Conservation (phyloP, 805 yeast species). For the Ogataea pilisensis region DNA sequence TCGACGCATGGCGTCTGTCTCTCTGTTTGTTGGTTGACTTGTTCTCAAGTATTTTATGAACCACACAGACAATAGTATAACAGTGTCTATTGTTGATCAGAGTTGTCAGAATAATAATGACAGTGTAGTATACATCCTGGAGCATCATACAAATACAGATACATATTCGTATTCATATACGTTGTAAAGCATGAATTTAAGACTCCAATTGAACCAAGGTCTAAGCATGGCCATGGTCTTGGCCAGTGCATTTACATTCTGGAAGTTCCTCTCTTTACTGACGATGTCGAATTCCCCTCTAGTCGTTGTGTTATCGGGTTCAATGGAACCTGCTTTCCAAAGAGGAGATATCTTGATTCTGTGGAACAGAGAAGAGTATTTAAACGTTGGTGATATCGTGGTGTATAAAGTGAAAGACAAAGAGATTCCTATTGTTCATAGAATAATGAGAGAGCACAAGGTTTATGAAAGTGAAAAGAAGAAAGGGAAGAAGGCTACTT, state of each 20-base stretch:
- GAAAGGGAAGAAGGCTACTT: conserved; percentile 12
- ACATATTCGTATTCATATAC: too few species aligned
- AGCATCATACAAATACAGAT: too few species aligned
- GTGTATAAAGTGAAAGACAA: conserved; percentile 81
- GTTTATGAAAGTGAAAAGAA: conserved; percentile 24
- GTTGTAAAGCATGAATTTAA: too few species aligned
- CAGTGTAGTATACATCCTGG: too few species aligned
- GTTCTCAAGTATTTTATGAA: too few species aligned
- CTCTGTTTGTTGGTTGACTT: too few species aligned
- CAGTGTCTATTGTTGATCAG: too few species aligned
- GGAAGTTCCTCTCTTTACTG: conserved; percentile 76
- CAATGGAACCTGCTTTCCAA: conserved; percentile 99
- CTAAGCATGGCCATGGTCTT: conserved; percentile 74
- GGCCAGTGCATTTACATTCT: conserved; percentile 85
- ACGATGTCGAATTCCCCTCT: conserved; percentile 88
- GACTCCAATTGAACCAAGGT: conserved; percentile 36
- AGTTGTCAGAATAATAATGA: too few species aligned
- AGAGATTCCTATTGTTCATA: conserved; percentile 92
- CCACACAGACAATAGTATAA: too few species aligned
- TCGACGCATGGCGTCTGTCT: neutral
- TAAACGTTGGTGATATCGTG: conserved; percentile 86
- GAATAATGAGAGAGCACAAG: conserved; percentile 84
- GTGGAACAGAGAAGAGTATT: conserved; percentile 73
- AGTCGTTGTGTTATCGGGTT: conserved; percentile 95
- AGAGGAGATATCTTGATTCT: conserved; percentile 91